Evolutionary conservation across 768 basidiomycete species (phyloP).

Genomic region (Megacollybia marginata): DNA sequence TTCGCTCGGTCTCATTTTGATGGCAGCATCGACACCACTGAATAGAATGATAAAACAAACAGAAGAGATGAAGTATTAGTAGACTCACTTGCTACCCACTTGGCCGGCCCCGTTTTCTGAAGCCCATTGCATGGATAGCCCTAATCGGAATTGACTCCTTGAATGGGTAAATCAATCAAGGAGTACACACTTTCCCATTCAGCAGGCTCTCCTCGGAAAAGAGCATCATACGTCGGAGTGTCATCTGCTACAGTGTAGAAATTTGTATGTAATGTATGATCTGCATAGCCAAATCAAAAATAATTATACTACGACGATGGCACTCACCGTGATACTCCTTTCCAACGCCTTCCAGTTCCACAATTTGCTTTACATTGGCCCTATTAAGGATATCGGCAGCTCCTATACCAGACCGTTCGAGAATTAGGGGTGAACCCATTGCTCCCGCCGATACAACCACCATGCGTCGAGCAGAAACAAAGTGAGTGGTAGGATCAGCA

Average conservation of each 20-base stretch:
- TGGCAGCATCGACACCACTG: constrained; percentile 9
- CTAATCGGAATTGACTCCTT: no score
- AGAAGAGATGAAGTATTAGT: background rate
- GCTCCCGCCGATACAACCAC: constrained; percentile 33
- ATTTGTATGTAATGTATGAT: constrained; percentile 4
- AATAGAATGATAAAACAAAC: no score
- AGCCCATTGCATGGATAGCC: background rate
- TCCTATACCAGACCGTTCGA: constrained; percentile 47
- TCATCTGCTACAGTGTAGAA: constrained; percentile 2
- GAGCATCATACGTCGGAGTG: background rate
- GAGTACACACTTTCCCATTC: constrained; percentile 3
- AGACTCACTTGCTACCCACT: no score
- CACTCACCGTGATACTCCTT: constrained; percentile 16
- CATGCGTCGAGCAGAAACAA: constrained; percentile 23
- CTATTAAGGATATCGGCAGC: constrained; percentile 17
- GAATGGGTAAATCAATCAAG: no score
- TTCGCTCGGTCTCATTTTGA: constrained; percentile 17
- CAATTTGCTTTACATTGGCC: constrained; percentile 18
- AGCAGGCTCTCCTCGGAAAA: constrained; percentile 7
- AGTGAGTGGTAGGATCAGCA: background rate
- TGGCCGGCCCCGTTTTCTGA: background rate
- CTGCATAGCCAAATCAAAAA: constrained; percentile 1
- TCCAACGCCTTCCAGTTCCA: constrained; percentile 35
- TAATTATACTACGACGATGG: background rate
- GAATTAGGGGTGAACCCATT: constrained; percentile 29